Conservation (phyloP, 495 filamentous ascomycete genomes). For the Cryomyces minteri region DNA sequence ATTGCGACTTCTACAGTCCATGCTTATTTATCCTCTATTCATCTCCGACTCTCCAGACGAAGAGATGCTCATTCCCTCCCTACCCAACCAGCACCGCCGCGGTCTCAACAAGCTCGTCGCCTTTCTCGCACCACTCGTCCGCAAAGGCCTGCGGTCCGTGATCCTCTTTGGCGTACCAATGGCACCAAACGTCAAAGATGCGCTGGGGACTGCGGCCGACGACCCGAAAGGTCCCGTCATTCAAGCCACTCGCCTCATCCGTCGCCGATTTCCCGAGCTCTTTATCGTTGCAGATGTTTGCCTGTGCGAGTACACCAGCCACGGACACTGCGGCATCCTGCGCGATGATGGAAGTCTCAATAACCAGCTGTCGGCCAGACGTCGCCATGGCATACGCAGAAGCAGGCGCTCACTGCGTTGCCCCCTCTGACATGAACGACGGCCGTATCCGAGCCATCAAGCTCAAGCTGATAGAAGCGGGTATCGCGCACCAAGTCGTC, state of each 20-base stretch:
- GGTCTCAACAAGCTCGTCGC: slow-evolving; percentile 74
- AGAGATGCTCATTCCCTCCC: slow-evolving; percentile 72
- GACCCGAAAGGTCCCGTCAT: slow-evolving; percentile 88
- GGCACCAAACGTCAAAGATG: slow-evolving; percentile 62
- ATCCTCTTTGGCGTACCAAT: slow-evolving; percentile 92
- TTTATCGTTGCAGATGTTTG: slow-evolving; percentile 89
- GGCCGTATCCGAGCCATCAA: slow-evolving; percentile 93
- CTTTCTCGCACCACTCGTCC: slow-evolving; percentile 69
- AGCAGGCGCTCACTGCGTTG: slow-evolving; percentile 91
- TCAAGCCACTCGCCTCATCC: slow-evolving; percentile 59
- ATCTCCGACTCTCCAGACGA: slow-evolving; percentile 88
- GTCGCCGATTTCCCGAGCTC: slow-evolving; percentile 65
- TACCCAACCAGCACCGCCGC: slow-evolving; percentile 73
- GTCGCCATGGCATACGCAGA: slow-evolving; percentile 83
- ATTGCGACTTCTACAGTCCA: slow-evolving; percentile 38
- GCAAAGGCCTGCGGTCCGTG: slow-evolving; percentile 75
- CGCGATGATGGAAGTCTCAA: slow-evolving; percentile 82
- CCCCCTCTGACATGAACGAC: slow-evolving; percentile 97
- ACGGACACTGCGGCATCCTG: slow-evolving; percentile 93
- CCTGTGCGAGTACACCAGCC: slow-evolving; percentile 97
- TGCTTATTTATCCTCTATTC: slow-evolving; percentile 96
- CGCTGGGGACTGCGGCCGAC: slow-evolving; percentile 82
- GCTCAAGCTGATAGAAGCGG: slow-evolving; percentile 80
- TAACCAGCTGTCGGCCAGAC: slow-evolving; percentile 76
- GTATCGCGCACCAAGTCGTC: slow-evolving; percentile 71